Evolutionary conservation across 2,329 filamentous ascomycete species (phyloP).

Genomic region (Plectosphaerella cucumerina): DNA sequence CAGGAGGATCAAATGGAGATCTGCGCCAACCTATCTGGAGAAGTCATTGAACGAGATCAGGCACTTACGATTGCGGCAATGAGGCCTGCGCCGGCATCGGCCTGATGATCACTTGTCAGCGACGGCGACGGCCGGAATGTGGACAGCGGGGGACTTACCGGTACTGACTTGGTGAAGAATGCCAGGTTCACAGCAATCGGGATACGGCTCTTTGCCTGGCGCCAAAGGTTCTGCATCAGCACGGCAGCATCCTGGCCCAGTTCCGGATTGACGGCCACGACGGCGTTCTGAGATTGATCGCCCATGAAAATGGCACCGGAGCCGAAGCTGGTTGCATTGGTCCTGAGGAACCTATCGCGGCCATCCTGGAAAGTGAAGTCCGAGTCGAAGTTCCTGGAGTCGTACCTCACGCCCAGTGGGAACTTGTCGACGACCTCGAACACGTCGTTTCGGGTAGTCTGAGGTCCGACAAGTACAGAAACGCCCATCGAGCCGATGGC

Average conservation of each 20-base stretch:
- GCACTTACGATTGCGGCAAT: not conserved
- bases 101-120: not conserved
- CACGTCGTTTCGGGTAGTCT: not conserved
- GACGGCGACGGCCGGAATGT: no score
- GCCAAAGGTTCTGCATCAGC: slow-evolving; percentile 10
- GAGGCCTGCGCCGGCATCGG: not conserved
- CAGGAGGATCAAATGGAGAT: not conserved
- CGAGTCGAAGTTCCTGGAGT: slow-evolving; percentile 12
- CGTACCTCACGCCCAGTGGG: slow-evolving; percentile 5
- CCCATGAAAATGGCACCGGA: slow-evolving; percentile 11
- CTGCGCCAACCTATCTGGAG: no score
- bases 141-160: not conserved
- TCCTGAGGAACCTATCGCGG: slow-evolving; percentile 46
- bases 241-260: not conserved
- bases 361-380: slow-evolving; percentile 37
- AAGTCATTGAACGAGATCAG: slow-evolving; percentile 16
- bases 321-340: slow-evolving; percentile 17
- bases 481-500: not conserved
- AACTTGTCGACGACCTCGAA: slow-evolving; percentile 5
- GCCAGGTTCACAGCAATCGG: slow-evolving; percentile 9
- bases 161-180: slow-evolving; percentile 2
- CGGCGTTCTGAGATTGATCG: slow-evolving; percentile 4
- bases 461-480: not conserved
- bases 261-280: slow-evolving; percentile 5
- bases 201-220: slow-evolving; percentile 5